These are phyloP conservation scores for Eimeria praecox DNA, from an alignment of 169 alveolate species.

Conservation along the genomic window DNA sequence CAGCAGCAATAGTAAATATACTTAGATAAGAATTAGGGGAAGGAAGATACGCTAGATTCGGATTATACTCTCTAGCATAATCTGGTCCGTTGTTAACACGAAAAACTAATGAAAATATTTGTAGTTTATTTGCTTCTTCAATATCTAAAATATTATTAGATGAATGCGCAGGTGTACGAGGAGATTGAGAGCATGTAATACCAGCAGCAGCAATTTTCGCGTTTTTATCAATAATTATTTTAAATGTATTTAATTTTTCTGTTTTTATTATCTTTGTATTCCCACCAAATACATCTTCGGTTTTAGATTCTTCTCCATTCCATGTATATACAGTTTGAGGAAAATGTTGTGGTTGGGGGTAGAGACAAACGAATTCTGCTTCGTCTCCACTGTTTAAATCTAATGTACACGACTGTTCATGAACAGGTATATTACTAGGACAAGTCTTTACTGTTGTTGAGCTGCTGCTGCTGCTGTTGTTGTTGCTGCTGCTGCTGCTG, in stretches of 20 bases:
- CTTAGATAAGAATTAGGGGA: no score
- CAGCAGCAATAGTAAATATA: no score
- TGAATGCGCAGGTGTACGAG: background rate
- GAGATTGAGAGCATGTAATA: background rate
- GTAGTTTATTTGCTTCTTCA: background rate
- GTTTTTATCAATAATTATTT: background rate
- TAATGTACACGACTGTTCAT: constrained; percentile 3
- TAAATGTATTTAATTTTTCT: background rate
- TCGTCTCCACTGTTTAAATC: background rate
- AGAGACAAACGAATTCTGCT: background rate
- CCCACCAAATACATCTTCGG: background rate
- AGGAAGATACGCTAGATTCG: no score
- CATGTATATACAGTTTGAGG: background rate
- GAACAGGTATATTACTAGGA: background rate
- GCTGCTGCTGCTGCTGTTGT: background rate
- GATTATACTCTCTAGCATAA: background rate
- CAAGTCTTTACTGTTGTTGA: background rate
- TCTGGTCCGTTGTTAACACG: background rate
- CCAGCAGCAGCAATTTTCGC: constrained; percentile 16
- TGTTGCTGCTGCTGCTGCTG: constrained; percentile 10
- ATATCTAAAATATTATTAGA: no score
- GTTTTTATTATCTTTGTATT: background rate
- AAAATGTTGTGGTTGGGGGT: background rate
- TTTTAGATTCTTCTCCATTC: background rate
- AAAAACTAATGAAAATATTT: background rate